Percentiles rank a stretch among this genome's conserved stretches.
Conservation (phyloP, 2,329 filamentous ascomycete species). For the Sporothrix variecibatus region DNA sequence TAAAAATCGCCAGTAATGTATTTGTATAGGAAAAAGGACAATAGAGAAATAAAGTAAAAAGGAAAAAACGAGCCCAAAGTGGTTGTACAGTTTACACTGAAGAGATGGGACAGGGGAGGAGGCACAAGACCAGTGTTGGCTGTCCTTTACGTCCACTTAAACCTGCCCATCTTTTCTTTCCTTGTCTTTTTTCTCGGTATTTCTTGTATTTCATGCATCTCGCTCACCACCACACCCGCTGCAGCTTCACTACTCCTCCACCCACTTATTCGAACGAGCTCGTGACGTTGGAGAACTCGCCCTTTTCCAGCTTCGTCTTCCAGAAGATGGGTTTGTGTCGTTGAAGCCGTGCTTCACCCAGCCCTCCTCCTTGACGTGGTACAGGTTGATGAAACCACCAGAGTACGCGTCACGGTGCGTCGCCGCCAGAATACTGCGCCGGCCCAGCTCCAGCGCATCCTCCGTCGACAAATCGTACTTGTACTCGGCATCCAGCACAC, state of each 20-base stretch:
- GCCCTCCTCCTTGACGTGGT: constrained; percentile 97
- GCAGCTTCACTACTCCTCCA: neutral
- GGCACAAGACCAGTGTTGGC: neutral
- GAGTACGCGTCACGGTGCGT: constrained; percentile 99
- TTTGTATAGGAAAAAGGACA: constrained; percentile 24
- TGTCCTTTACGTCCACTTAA: too few relatives aligned
- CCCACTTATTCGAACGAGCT: constrained; percentile 63
- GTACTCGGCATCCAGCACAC: constrained; percentile 96
- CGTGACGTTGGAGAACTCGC: constrained; percentile 96
- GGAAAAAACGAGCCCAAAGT: constrained; percentile 6
- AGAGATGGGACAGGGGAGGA: neutral
- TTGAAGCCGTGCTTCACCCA: constrained; percentile 99
- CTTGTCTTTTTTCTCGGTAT: constrained; percentile 3
- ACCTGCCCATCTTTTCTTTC: neutral
- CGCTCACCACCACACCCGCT: neutral
- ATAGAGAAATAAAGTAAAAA: neutral
- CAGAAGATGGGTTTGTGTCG: constrained; percentile 99
- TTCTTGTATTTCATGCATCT: neutral
- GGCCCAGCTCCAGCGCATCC: constrained; percentile 87
- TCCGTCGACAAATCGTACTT: constrained; percentile 82
- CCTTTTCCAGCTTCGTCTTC: constrained; percentile 98
- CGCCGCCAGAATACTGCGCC: constrained; percentile 89
- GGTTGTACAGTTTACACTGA: constrained; percentile 23
- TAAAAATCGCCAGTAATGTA: constrained; percentile 20
- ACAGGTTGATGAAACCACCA: constrained; percentile 96